Evolutionary conservation across 768 basidiomycete genomes (phyloP).

Genomic region (Boletus coccyginus): DNA sequence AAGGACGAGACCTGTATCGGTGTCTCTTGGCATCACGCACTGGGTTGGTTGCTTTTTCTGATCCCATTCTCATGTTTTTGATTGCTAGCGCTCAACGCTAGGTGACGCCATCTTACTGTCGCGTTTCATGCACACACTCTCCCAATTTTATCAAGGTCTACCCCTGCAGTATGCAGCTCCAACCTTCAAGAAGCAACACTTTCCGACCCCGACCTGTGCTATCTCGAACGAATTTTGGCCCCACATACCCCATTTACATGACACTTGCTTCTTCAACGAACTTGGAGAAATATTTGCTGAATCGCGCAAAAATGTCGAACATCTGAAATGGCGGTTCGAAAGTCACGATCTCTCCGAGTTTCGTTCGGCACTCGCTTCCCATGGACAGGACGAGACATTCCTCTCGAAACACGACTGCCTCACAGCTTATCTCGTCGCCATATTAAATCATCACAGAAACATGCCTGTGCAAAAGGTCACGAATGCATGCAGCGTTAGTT

Average conservation of each 20-base stretch:
- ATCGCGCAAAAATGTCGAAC: slow-evolving; percentile 8
- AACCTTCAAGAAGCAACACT: slow-evolving; percentile 24
- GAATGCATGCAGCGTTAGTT: slow-evolving; percentile 30
- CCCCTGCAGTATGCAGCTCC: slow-evolving; percentile 14
- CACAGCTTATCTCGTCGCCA: slow-evolving; percentile 25
- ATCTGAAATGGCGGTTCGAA: slow-evolving; percentile 18
- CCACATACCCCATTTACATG: slow-evolving; percentile 26
- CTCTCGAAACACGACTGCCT: slow-evolving; percentile 32
- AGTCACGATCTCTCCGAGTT: slow-evolving; percentile 12
- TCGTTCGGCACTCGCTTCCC: slow-evolving; percentile 9
- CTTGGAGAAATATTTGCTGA: slow-evolving; percentile 14
- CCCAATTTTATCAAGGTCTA: slow-evolving; percentile 28
- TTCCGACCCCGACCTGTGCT: slow-evolving; percentile 14
- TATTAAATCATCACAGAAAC: slow-evolving; percentile 17
- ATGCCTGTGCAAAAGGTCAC: slow-evolving; percentile 18
- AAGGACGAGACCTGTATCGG: slow-evolving; percentile 27
- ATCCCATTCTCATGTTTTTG: neutral
- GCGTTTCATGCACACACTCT: slow-evolving; percentile 31
- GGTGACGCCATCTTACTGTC: slow-evolving; percentile 30
- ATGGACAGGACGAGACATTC: neutral
- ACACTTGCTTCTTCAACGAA: slow-evolving; percentile 15
- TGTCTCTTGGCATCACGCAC: slow-evolving; percentile 35
- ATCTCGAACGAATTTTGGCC: slow-evolving; percentile 14
- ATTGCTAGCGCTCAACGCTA: slow-evolving; percentile 6
- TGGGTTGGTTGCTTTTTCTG: slow-evolving; percentile 20